A percentile compares a stretch with the other conserved stretches of the same genome.
Conservation (phyloP, 2,329 filamentous ascomycete genomes). For the Arthrobotrys conoides region DNA sequence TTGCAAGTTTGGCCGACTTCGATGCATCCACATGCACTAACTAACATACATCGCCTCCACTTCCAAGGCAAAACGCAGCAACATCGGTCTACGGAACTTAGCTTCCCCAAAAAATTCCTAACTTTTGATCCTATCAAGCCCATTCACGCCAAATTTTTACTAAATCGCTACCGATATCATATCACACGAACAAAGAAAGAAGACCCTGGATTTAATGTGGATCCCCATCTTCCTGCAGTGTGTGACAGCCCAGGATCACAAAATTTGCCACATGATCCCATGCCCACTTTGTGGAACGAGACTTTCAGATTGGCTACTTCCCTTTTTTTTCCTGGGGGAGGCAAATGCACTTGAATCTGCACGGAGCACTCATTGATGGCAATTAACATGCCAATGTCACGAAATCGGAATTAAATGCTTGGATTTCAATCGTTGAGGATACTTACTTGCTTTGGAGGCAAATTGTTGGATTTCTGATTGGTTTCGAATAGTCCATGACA, state of each 20-base stretch:
- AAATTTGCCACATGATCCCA: slow-evolving; percentile 53
- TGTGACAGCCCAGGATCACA: slow-evolving; percentile 16
- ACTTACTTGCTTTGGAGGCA: neutral
- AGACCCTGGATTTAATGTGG: slow-evolving; percentile 38
- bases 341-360: slow-evolving; percentile 30
- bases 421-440: neutral
- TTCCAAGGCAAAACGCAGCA: slow-evolving; percentile 38
- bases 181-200: slow-evolving; percentile 13
- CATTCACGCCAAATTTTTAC: slow-evolving; percentile 4
- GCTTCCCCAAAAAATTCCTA: slow-evolving; percentile 31
- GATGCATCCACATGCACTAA: no score
- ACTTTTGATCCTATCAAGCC: neutral
- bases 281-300: slow-evolving; percentile 10
- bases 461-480: neutral
- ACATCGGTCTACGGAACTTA: slow-evolving; percentile 15
- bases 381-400: slow-evolving; percentile 40
- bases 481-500: slow-evolving; percentile 1
- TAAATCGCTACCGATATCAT: slow-evolving; percentile 27
- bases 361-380: slow-evolving; percentile 36
- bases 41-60: neutral
- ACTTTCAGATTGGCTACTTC: neutral
- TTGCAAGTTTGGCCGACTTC: slow-evolving; percentile 14
- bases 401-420: neutral
- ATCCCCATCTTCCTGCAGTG: slow-evolving; percentile 13
- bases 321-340: slow-evolving; percentile 4